A percentile compares a stretch with the other conserved stretches of the same genome.
Conservation (phyloP, 148 eudicot species). For the Silene uniflora region DNA sequence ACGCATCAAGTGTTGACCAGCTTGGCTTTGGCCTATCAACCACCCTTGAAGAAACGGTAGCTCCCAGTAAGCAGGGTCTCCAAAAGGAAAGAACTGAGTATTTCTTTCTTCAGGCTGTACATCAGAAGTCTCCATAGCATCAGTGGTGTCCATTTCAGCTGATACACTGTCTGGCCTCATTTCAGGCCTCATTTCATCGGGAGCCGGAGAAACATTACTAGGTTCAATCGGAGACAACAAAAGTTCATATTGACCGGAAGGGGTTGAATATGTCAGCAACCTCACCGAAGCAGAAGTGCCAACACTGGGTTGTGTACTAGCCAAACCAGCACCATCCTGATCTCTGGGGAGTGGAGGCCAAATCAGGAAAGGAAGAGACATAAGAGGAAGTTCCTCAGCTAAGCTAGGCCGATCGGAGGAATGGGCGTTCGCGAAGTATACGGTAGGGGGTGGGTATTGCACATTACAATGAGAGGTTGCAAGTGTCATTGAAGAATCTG, state of each 20-base stretch:
- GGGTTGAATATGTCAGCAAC: constrained; percentile 90
- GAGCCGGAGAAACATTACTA: constrained; percentile 38
- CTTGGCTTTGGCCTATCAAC: constrained; percentile 96
- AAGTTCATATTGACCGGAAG: constrained; percentile 91
- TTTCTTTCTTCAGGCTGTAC: constrained; percentile 59
- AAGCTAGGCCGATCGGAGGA: constrained; percentile 48
- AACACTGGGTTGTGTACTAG: constrained; percentile 44
- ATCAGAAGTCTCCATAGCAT: constrained; percentile 67
- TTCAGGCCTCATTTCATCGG: constrained; percentile 46
- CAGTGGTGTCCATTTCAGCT: constrained; percentile 46
- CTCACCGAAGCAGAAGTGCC: constrained; percentile 76
- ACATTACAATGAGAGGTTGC: constrained; percentile 91
- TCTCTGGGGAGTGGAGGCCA: constrained; percentile 63
- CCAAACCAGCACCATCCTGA: constrained; percentile 38
- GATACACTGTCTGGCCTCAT: constrained; percentile 32
- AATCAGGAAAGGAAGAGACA: constrained; percentile 60
- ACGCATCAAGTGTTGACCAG: constrained; percentile 63
- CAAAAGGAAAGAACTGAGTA: constrained; percentile 66
- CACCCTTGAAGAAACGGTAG: constrained; percentile 95
- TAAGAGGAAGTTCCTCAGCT: constrained; percentile 51
- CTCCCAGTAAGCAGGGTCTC: constrained; percentile 81
- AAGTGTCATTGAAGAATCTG: constrained; percentile 80
- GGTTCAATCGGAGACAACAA: constrained; percentile 73
- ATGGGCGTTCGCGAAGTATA: constrained; percentile 71
- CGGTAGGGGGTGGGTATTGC: constrained; percentile 90